Conservation (phyloP, 2,329 filamentous ascomycete species). For the Coccinonectria pachysandricola region DNA sequence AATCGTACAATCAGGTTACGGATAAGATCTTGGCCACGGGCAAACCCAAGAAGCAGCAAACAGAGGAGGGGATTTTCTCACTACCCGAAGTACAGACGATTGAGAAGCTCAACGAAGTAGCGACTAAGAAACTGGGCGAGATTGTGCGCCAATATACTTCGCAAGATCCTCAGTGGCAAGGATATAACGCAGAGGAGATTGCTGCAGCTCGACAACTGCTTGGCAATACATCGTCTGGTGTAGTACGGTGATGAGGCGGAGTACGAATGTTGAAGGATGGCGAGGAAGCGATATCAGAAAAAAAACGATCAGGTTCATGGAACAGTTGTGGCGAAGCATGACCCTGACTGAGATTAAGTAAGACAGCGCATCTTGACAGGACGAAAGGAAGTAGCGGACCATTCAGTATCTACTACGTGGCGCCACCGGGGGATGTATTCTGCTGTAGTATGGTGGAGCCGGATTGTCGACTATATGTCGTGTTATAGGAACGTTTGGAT, state of each 20-base stretch:
- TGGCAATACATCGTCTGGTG: conserved; percentile 36
- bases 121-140: conserved; percentile 65
- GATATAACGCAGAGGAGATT: conserved; percentile 62
- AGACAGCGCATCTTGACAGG: too few species aligned
- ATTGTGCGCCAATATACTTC: conserved; percentile 57
- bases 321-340: too few species aligned
- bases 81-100: conserved; percentile 49
- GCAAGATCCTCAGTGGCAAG: conserved; percentile 57
- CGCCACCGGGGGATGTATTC: too few species aligned
- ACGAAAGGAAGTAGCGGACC: too few species aligned
- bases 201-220: conserved; percentile 60
- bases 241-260: conserved; percentile 34
- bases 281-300: too few species aligned
- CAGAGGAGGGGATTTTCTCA: conserved; percentile 38
- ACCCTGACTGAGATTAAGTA: too few species aligned
- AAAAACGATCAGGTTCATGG: too few species aligned
- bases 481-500: too few species aligned
- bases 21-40: conserved; percentile 36
- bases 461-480: too few species aligned
- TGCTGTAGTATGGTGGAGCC: too few species aligned
- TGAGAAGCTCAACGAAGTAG: conserved; percentile 58
- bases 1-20: conserved; percentile 30
- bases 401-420: too few species aligned
- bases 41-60: conserved; percentile 35
- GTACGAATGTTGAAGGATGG: too few species aligned